Evolutionary conservation across 179 eudicot species (phyloP), one percentile per base, ranked within the genome.

Genomic region (Silene vulgaris): DNA sequence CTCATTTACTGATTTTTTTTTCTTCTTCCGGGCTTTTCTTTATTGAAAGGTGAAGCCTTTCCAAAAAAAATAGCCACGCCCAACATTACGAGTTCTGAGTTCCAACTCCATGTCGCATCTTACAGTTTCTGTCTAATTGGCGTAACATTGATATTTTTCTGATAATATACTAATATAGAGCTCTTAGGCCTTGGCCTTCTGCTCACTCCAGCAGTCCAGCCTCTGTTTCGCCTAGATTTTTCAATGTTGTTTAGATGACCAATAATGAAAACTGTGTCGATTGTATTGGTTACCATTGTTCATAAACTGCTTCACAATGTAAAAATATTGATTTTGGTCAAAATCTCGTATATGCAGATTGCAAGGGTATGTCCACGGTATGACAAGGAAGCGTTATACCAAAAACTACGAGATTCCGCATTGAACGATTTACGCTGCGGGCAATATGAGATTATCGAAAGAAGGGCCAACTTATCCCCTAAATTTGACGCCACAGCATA

Each of bases 391-490:
- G 82, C 86, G 30, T 64, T 93, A 72, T 79, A 85, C 59, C 76
- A 81, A 54, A 85, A 75, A 48, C 80, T 93, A 74, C 86, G 82
- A 76, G 86, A 82, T 7, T 73, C 70, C 62, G 91, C 91, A 8
- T 20, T 84, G 37, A 78, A 84, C 73, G 87, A 84, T 77, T 77
- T 86, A 45, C 26, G 74, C 21, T 87, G 90, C 48, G 98, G 98
- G 62, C 92, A 84, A 76, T 83, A 80, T 32, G 89, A 85, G 74
- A 71, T 88, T 48, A 79, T 91, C 2, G 96, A 93, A 85, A 88
- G 86, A 81, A 86, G 80, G 72, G 82, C 84, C 4, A 82, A 73
- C 43, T 52, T 80, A 69, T 74, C 73, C 68, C 93, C 97, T 1
- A 89, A 87, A 79, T 88, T 82, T 45, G 97, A 89, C 76, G 78